These are phyloP conservation scores for Nemania sp. DNA, from an alignment of 2,329 filamentous ascomycete genomes.

Conservation along the genomic window DNA sequence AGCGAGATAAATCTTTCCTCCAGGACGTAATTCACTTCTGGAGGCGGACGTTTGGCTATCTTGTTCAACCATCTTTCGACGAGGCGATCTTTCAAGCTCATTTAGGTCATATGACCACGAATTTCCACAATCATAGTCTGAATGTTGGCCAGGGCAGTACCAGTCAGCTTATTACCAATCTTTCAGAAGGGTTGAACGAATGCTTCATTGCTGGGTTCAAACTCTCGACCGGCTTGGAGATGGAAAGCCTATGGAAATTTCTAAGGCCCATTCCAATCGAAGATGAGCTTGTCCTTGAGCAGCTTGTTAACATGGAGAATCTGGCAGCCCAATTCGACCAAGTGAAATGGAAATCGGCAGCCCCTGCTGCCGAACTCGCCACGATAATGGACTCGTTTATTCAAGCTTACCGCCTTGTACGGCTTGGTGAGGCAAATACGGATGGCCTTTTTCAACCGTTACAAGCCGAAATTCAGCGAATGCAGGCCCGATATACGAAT, in stretches of 20 bases:
- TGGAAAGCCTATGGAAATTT: conserved; percentile 76
- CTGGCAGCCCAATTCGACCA: conserved; percentile 64
- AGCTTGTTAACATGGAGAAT: conserved; percentile 55
- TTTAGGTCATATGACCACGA: conserved; percentile 53
- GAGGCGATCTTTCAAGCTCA: conserved; percentile 68
- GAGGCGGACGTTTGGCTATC: conserved; percentile 55
- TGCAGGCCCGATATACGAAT: conserved; percentile 52
- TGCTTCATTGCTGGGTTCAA: conserved; percentile 72
- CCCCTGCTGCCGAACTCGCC: conserved; percentile 54
- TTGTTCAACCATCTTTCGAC: conserved; percentile 54
- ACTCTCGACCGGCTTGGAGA: conserved; percentile 73
- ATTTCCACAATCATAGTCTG: conserved; percentile 43
- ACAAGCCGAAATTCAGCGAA: conserved; percentile 52
- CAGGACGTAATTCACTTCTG: conserved; percentile 55
- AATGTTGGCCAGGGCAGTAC: conserved; percentile 34
- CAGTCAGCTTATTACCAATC: conserved; percentile 44
- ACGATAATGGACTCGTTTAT: conserved; percentile 58
- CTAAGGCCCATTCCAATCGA: conserved; percentile 67
- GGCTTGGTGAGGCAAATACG: conserved; percentile 47
- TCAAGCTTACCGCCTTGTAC: conserved; percentile 59
- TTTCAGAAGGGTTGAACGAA: conserved; percentile 50
- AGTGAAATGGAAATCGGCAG: conserved; percentile 61
- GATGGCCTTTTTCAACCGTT: conserved; percentile 55
- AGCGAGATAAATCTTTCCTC: conserved; percentile 42
- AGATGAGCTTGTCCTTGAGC: conserved; percentile 49